A percentile compares a stretch with the other conserved stretches of the same genome.
These are phyloP conservation scores for Castanea crenata DNA, from an alignment of 306 rosid species.

Conservation along the genomic window DNA sequence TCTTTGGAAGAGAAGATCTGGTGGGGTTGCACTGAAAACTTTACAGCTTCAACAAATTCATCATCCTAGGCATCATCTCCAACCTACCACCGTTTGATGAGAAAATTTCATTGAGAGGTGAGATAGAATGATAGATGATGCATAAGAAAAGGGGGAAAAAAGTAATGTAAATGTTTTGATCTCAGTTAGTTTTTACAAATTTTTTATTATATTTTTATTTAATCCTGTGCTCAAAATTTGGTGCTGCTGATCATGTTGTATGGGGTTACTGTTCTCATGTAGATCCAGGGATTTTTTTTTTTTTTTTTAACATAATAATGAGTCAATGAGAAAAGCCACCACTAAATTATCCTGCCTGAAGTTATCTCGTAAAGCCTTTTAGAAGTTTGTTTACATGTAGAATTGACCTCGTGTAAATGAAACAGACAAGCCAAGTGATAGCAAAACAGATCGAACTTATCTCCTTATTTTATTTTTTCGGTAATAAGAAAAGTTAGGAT, in stretches of 20 bases:
- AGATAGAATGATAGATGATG: conserved; percentile 14
- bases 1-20: conserved; percentile 81
- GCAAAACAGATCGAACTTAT: background rate
- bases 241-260: background rate
- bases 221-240: conserved; percentile 7
- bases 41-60: conserved; percentile 64
- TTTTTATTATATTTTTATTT: conserved; percentile 13
- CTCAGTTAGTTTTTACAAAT: background rate
- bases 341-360: background rate
- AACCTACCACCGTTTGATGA: conserved; percentile 58
- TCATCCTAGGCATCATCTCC: conserved; percentile 42
- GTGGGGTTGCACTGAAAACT: conserved; percentile 41
- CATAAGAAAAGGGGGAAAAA: background rate
- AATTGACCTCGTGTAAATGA: background rate
- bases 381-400: background rate
- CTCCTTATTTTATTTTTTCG: background rate
- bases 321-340: background rate
- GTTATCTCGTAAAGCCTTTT: background rate
- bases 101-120: conserved; percentile 4
- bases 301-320: background rate
- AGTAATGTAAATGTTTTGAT: background rate
- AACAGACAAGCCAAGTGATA: background rate
- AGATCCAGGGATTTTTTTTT: background rate
- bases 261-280: background rate
- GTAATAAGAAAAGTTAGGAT: background rate